Conservation (phyloP, 2,329 filamentous ascomycete genomes). For the Arthroderma sp. region DNA sequence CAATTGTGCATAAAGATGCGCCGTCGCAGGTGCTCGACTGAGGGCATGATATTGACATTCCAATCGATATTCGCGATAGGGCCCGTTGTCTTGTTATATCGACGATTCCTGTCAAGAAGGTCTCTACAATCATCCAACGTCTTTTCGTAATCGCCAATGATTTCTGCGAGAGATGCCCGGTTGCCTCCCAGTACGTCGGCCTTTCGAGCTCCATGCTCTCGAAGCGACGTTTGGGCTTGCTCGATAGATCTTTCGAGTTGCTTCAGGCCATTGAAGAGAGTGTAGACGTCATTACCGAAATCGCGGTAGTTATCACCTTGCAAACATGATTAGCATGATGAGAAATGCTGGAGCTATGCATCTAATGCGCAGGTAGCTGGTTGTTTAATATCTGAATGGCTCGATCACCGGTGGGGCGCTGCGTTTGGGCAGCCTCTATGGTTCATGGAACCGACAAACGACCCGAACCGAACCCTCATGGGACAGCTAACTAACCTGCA, state of each 20-base stretch:
- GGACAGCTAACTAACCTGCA: background rate
- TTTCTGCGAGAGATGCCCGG: slow-evolving; percentile 5
- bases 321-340: background rate
- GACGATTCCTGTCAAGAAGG: slow-evolving; percentile 7
- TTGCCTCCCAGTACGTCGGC: slow-evolving; percentile 1
- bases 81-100: slow-evolving; percentile 5
- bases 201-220: slow-evolving; percentile 1
- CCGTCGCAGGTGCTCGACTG: slow-evolving; percentile 9
- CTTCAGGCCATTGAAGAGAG: background rate
- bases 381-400: background rate
- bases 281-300: slow-evolving; percentile 8
- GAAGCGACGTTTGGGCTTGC: slow-evolving; percentile 5
- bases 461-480: background rate
- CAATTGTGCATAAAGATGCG: slow-evolving; percentile 6
- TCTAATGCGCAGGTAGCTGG: background rate
- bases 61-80: slow-evolving; percentile 10
- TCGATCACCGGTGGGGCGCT: background rate
- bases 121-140: slow-evolving; percentile 11
- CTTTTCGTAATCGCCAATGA: slow-evolving; percentile 10
- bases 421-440: too few relatives aligned
- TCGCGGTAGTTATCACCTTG: slow-evolving; percentile 7
- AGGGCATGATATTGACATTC: slow-evolving; percentile 5
- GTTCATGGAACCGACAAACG: too few relatives aligned
- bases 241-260: slow-evolving; percentile 1
- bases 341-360: background rate